Evolutionary conservation across 257 asterid genomes (phyloP), one percentile per base, ranked within the genome.

Genomic region (Scutellaria minor): DNA sequence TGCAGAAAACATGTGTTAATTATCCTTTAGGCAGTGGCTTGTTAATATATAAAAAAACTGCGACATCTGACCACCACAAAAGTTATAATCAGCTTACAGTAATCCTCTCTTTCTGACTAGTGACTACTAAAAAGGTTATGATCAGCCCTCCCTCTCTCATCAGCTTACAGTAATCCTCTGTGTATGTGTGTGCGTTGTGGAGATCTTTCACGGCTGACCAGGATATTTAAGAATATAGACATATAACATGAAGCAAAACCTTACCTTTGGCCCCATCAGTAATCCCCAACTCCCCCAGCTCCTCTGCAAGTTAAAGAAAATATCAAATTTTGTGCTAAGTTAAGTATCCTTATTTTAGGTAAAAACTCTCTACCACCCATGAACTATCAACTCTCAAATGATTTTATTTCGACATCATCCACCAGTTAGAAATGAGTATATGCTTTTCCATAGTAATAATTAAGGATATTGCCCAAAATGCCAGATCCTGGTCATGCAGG

Each of bases 221-320:
- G 10, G 20, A 57, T 39, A 67, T n/a, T 31, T 44, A 9, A 66
- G 68, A 69, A 18, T 27, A 27, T n/a, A 55, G 61, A 1, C 40
- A 55, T 56, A 70, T 51, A 51, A 51, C 4, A 48, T 22, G 59
- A 71, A 51, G 27, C 47, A 20, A 73, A 70, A 47, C 61, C 86
- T 85, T 73, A 92, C 98, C 98, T 84, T 78, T 89, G 72, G 74
- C 81, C 65, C 73, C 86, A 60, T 89, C 97, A 61, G 81, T 82
- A 54, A 94, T 86, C 58, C 97, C 99, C 80, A 89, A 83, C 74
- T 86, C 87, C 75, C 66, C 77, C 78, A 94, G 86, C 83, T 94
- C 97, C 80, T 84, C 97, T 92, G 93, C 96, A 84, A 35, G 67
- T 39, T 74, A 76, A 65, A 75, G 55, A 85, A 58, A 51, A 54